phyloP scores from a whole-genome alignment of 495 filamentous ascomycete genomes.

The Lepidopterella palustris region DNA sequence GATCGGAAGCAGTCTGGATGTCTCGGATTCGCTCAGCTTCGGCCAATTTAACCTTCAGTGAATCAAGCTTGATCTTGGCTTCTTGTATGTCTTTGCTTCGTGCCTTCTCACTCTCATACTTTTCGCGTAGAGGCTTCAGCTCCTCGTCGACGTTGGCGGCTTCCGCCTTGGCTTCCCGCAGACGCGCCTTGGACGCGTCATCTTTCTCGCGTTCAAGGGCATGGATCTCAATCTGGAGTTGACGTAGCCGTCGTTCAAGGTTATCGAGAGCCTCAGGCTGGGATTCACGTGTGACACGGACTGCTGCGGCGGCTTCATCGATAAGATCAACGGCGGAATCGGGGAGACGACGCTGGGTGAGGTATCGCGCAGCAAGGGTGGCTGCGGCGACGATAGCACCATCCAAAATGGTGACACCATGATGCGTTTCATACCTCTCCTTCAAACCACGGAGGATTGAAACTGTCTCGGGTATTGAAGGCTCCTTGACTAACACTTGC shows the following conservation, averaged over 20 bases:
- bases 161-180: slow-evolving; percentile 77
- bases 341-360: slow-evolving; percentile 82
- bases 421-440: slow-evolving; percentile 95
- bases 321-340: slow-evolving; percentile 96
- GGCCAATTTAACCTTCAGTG: slow-evolving; percentile 79
- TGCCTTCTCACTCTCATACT: slow-evolving; percentile 86
- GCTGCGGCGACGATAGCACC: slow-evolving; percentile 87
- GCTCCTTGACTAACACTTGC: slow-evolving; percentile 93
- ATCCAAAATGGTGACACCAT: slow-evolving; percentile 93
- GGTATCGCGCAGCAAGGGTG: slow-evolving; percentile 80
- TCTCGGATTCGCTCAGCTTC: slow-evolving; percentile 85
- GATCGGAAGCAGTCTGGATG: slow-evolving; percentile 73
- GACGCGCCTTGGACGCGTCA: slow-evolving; percentile 75
- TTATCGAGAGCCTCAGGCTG: slow-evolving; percentile 93
- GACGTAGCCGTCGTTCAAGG: slow-evolving; percentile 77
- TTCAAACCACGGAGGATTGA: slow-evolving; percentile 96
- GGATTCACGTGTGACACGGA: slow-evolving; percentile 88
- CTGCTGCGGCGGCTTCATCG: slow-evolving; percentile 92
- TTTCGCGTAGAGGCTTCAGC: slow-evolving; percentile 81
- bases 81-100: slow-evolving; percentile 89
- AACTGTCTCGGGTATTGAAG: slow-evolving; percentile 78
- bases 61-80: slow-evolving; percentile 89
- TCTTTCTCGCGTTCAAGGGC: slow-evolving; percentile 91
- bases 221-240: slow-evolving; percentile 94
- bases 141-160: slow-evolving; percentile 90